Base-by-base conservation (phyloP, 225 moss, liverwort and hornwort species). In the Thuidium tamariscinum region DNA sequence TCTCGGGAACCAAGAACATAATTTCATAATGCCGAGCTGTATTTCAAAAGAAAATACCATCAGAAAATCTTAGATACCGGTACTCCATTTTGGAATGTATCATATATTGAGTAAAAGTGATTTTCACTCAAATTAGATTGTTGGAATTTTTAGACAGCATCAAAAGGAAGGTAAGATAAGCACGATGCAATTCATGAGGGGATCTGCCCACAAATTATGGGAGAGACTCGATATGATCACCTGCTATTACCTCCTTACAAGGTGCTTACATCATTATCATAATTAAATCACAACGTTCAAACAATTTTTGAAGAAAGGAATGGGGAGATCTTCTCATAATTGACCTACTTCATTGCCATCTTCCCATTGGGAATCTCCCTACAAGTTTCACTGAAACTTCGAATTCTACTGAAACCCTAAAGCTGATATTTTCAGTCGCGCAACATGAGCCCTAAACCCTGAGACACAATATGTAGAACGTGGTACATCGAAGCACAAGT, bases 21-120 rank as follows among this genome's bases (percentile, higher is more conserved):
- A 93, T 90, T 51, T 93, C 93, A 82, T 93, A 93, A 88, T 93
- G 90, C 74, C 89, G 89, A 82, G 90, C 93, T 93, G 89, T 41
- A 77, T 9, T 71, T 56, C 37, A 44, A 67, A 78, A 72, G 30
- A 74, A 34, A 77, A 79, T 16, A 16, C 74, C 74, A 64, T 87
- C 37, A 88, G 79, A 30, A n/a, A 64, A 67, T 19, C 21, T 71
- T 9, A 65, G 21, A 74, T 10, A 61, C 14, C 62, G 34, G 34
- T 48, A 85, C 34, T 69, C 66, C 51, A 42, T 29, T 80, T 60
- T 16, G 20, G 15, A 25, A 62, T 59, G 21, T 26, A 34, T 19
- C 73, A 16, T 37, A 37, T 10, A 84, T 60, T 54, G 3, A 55
- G 55, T 26, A 36, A 26, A 74, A 36, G 8, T 44, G 26, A 22